phyloP scores from a whole-genome alignment of 2,329 filamentous ascomycete genomes.

The Macroventuria anomochaeta region DNA sequence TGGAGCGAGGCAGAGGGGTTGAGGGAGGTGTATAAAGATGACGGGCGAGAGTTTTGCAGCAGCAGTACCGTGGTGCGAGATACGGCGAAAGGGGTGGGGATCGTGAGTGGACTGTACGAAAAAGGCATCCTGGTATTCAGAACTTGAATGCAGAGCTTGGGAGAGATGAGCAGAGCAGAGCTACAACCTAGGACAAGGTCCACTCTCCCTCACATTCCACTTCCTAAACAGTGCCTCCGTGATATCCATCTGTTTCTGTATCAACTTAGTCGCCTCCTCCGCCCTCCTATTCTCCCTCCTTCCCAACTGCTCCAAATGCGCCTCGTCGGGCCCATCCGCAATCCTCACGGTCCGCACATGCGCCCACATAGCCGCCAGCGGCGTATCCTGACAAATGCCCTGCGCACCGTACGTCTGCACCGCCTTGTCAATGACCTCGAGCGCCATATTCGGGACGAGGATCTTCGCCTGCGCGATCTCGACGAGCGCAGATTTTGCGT shows the following conservation, averaged over 20 bases:
- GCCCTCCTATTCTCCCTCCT: constrained; percentile 75
- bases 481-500: constrained; percentile 83
- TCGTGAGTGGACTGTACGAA: constrained; percentile 52
- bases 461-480: constrained; percentile 96
- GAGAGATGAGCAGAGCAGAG: too few relatives aligned
- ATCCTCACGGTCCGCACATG: constrained; percentile 78
- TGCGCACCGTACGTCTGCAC: constrained; percentile 88
- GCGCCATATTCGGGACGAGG: constrained; percentile 77
- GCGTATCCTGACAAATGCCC: constrained; percentile 90
- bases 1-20: constrained; percentile 48
- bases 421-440: constrained; percentile 88
- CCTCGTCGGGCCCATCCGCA: constrained; percentile 93
- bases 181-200: constrained; percentile 19
- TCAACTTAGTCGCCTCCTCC: constrained; percentile 62
- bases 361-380: constrained; percentile 77
- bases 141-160: too few relatives aligned
- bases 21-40: constrained; percentile 44
- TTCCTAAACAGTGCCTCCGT: constrained; percentile 68
- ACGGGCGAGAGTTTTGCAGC: constrained; percentile 45
- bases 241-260: constrained; percentile 67
- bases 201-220: constrained; percentile 49
- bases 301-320: constrained; percentile 74
- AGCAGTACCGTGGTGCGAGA: constrained; percentile 50
- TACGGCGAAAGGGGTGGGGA: constrained; percentile 40
- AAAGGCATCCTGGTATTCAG: constrained; percentile 49